Percentiles rank a stretch among this genome's conserved stretches.
Conservation (phyloP, 2,329 filamentous ascomycete genomes). For the Apiospora arundinis region DNA sequence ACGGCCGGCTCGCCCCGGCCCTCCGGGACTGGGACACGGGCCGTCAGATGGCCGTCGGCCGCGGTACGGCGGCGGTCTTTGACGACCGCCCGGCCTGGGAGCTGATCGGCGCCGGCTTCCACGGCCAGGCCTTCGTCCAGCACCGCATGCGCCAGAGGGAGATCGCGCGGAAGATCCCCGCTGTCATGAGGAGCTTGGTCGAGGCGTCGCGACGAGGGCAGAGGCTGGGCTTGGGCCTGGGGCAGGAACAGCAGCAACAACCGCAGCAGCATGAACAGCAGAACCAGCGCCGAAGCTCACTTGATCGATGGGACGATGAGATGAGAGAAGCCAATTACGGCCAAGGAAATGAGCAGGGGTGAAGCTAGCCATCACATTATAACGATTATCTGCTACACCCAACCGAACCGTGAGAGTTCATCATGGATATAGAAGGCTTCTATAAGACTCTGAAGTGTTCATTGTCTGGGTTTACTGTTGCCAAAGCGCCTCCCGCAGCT, state of each 20-base stretch:
- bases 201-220: slow-evolving; percentile 7
- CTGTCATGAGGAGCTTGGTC: slow-evolving; percentile 24
- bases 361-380: not conserved
- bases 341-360: not conserved
- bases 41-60: slow-evolving; percentile 33
- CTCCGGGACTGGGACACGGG: slow-evolving; percentile 42
- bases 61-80: slow-evolving; percentile 31
- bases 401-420: not conserved
- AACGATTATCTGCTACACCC: not conserved
- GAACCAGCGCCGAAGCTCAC: not conserved
- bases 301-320: not conserved
- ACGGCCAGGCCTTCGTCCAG: slow-evolving; percentile 17
- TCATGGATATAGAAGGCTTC: not conserved
- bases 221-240: too few relatives aligned
- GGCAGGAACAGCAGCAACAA: too few relatives aligned
- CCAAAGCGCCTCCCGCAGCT: not conserved
- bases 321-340: not conserved
- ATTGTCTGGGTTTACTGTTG: not conserved
- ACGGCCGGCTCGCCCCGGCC: slow-evolving; percentile 35
- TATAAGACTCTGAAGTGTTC: not conserved
- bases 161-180: slow-evolving; percentile 13
- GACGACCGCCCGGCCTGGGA: slow-evolving; percentile 32
- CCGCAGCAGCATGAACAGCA: not conserved
- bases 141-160: slow-evolving; percentile 17
- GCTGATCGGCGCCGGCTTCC: slow-evolving; percentile 8